These are phyloP conservation scores for Globisporangium mamillatum DNA, from an alignment of 352 stramenopile species.

Conservation along the genomic window DNA sequence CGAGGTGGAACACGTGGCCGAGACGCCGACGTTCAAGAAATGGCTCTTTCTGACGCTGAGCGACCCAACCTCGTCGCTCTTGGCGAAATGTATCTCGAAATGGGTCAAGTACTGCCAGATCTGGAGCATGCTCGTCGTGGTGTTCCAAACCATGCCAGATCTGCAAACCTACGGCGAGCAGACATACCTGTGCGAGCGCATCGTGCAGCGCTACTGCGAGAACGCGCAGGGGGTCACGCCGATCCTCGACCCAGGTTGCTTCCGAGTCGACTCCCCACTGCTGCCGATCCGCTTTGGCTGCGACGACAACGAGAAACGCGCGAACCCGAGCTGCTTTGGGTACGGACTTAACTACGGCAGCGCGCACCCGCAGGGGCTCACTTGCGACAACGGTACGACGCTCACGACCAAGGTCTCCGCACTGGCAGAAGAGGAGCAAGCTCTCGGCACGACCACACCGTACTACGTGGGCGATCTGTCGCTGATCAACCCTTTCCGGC, in stretches of 20 bases:
- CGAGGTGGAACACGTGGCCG: constrained; percentile 29
- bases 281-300: constrained; percentile 48
- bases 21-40: constrained; percentile 32
- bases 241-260: constrained; percentile 60
- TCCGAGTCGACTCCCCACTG: constrained; percentile 35
- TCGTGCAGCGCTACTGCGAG: constrained; percentile 53
- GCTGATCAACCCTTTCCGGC: constrained; percentile 51
- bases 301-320: constrained; percentile 31
- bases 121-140: constrained; percentile 71
- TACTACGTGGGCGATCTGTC: constrained; percentile 28
- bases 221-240: constrained; percentile 22
- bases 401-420: constrained; percentile 8
- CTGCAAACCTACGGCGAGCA: constrained; percentile 66
- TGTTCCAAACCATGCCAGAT: constrained; percentile 79
- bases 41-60: constrained; percentile 39
- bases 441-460: not conserved
- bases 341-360: constrained; percentile 54
- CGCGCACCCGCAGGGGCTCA: constrained; percentile 31
- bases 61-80: constrained; percentile 43
- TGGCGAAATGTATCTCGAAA: constrained; percentile 35
- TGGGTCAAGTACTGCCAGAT: constrained; percentile 72
- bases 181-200: constrained; percentile 57
- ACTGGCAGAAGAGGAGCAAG: not conserved
- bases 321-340: constrained; percentile 50
- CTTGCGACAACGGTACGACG: constrained; percentile 37